Evolutionary conservation across 805 yeast genomes (phyloP), one percentile per base, ranked within the genome.

Genomic region (Candida ortonii): DNA sequence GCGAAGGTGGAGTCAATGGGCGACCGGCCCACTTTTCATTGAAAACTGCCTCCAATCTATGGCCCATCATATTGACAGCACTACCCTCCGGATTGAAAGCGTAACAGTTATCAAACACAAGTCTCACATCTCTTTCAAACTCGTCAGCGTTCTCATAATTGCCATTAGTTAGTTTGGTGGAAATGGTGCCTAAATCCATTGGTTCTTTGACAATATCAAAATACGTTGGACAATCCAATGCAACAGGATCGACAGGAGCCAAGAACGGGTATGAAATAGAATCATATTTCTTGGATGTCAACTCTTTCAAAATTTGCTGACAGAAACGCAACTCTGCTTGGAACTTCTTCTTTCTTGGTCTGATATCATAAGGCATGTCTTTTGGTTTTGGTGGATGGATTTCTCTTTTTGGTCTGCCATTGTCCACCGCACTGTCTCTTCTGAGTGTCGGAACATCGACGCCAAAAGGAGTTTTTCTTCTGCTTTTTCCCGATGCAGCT

Each of bases 351-450:
- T 85, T 85, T 46, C 94, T 76, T 28, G 98, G 98, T 55, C 89
- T 72, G 34, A 78, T 78, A 53, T 88, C 96, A 53, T 86, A 87
- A 3, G 95, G 94, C 59, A 89, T 76, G 57, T 93, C 97, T 55
- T 86, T 86, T 20, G 96, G 85, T 55, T 84, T 82, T 34, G 98
- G 98, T 3, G 98, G 98, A 58, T 89, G 97, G 30, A 93, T 87
- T 48, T 87, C 93, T 48, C 98, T 77, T 62, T 90, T 90, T 23
- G 97, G 97, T 47, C 98, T 73, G 19, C 89, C 93, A 33, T 80
- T 84, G 24, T 49, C 58, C 20, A 45, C 32, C 16, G 80, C 78
- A 20, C 83, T 77, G 41, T 87, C 95, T 38, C 90, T 72, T 57
- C 95, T 73, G 31, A 82, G 73, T n/a, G 65, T 64, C 8, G 84